Evolutionary conservation across 179 eudicot genomes (phyloP), one percentile per base, ranked within the genome.

Genomic region (Camellia oleifera): DNA sequence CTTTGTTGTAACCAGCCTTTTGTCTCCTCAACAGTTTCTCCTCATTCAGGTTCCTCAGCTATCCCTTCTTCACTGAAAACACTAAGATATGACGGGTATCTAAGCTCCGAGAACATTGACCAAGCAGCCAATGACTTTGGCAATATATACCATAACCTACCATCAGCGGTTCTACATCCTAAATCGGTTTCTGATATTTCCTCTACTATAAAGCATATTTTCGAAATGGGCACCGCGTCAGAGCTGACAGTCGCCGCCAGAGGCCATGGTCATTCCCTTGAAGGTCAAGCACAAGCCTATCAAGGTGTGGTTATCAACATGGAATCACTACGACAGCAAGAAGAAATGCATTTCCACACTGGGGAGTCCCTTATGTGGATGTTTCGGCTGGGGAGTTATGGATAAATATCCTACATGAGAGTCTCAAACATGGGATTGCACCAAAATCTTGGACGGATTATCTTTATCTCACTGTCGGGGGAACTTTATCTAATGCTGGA

Each of bases 361-460:
- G 95, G 90, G 42, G 85, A 80, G 15, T 23, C 44, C 92, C 98
- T 42, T 93, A 83, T 73, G 94, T 90, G 45, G 97, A 93, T 87
- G 97, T 91, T 61, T 88, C 87, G 3, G 95, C 86, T 53, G 94
- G 95, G 17, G 95, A 89, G 77, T 76, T 93, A 13, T 94, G 98
- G 98, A 94, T 94, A 54, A 89, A 89, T 65, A 85, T 94, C 53
- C 84, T 94, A 79, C 86, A 90, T 66, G 92, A 94, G 72, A 80
- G 91, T 78, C 86, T 94, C 6, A 86, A 90, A 78, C 80, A 82
- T 75, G 97, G 98, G 10, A 74, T 94, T 52, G 75, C 97, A 18
- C 98, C 98, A 3, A 93, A 85, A 74, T 91, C 97, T 46, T 94
- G 97, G 98, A 94, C 98, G 4, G 98, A 94, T 85, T 94, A 94